Evolutionary conservation across 2,329 filamentous ascomycete species (phyloP), one percentile per base, ranked within the genome.

Genomic region (Fonsecaea pedrosoi): DNA sequence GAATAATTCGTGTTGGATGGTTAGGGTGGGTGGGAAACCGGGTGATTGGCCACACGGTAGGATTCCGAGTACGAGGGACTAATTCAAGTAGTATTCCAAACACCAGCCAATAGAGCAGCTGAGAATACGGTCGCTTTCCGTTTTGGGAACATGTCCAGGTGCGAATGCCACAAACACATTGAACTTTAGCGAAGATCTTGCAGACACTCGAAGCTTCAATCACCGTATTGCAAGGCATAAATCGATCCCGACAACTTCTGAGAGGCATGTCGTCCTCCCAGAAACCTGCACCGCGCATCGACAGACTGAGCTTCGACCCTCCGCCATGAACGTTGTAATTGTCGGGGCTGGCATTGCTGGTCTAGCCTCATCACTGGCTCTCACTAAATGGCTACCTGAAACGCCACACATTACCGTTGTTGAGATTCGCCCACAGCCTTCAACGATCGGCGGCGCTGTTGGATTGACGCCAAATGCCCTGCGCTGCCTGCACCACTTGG

Each of bases 391-490:
- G 65, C 54, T 55, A 3, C 34, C 48, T 13, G 62, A 66, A n/a
- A 48, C 30, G 30, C 65, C 61, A 10, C 32, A 60, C 18, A 64
- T 68, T 62, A 71, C 71, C 32, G 48, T 77, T 37, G 73, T 76
- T 59, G 76, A 78, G 68, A 54, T 74, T 12, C 75, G 75, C 10
- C 4, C 70, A 7, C 68, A 74, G 37, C 72, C 75, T 34, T 74
- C 71, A 9, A 75, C 74, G 18, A 70, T 77, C n/a, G 76, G 76
- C 10, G 86, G 86, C 3, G 85, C 84, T 0, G 77, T 88, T 25
- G 86, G 87, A 81, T 80, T 88, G 6, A 86, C 85, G 0, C 86
- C 86, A 2, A 88, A 88, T 62, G 84, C 85, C 0, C 79, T 89
- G 1, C 79, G 80, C 3, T 78, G 87, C 38, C 79, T 89, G 0